Evolutionary conservation across 495 filamentous ascomycete genomes (phyloP).

Genomic region (Talaromyces borbonicus): DNA sequence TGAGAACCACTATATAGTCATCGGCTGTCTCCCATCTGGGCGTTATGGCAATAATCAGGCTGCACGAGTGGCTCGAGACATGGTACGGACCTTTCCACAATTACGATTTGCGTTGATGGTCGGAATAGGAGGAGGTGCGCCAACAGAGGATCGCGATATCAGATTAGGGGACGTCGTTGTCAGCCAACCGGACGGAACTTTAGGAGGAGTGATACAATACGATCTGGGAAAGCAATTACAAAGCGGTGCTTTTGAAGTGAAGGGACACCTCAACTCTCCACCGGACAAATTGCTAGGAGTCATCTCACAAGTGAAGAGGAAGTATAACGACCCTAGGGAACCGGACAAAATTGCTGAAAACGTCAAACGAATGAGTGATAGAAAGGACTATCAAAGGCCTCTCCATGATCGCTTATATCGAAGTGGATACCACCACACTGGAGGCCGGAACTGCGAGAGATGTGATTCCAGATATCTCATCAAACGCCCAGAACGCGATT

Average conservation of each 20-base stretch:
- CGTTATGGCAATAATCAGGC: constrained; percentile 19
- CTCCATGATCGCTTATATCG: no score
- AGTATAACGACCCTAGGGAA: no score
- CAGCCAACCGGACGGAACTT: constrained; percentile 9
- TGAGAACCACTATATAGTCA: constrained; percentile 26
- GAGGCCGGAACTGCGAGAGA: no score
- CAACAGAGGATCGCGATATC: constrained; percentile 17
- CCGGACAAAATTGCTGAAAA: no score
- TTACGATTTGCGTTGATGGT: constrained; percentile 26
- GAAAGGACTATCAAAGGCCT: no score
- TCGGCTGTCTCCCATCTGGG: constrained; percentile 22
- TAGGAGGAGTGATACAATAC: constrained; percentile 5
- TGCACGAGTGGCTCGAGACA: constrained; percentile 17
- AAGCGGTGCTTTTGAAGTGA: no score
- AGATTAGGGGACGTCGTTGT: constrained; percentile 34
- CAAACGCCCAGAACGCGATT: neutral
- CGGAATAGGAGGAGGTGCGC: constrained; percentile 30
- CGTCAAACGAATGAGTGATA: no score
- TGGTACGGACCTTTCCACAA: constrained; percentile 21
- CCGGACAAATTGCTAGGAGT: no score
- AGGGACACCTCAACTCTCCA: no score
- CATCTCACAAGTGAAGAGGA: no score
- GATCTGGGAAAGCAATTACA: constrained; percentile 3
- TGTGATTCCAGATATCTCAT: neutral
- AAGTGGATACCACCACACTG: no score